phyloP scores from a whole-genome alignment of 2,329 filamentous ascomycete genomes.

The Hymenoscyphus salicellus region DNA sequence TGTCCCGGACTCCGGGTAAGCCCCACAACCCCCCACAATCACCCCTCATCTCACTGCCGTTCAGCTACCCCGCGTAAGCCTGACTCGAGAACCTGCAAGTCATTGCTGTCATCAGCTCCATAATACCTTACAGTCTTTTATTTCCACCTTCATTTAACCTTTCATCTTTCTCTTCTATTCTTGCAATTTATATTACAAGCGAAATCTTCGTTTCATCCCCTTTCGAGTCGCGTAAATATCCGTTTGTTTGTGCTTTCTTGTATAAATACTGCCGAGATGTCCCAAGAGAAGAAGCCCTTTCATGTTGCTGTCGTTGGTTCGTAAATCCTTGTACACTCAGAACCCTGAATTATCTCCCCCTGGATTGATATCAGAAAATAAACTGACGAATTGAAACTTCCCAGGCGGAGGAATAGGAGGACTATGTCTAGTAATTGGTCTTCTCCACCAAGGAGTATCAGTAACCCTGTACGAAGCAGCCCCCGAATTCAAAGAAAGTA shows the following conservation, averaged over 20 bases:
- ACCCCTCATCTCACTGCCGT: no score
- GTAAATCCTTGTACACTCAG: background rate
- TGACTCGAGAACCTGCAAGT: no score
- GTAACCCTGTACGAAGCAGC: slow-evolving; percentile 34
- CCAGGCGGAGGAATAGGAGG: slow-evolving; percentile 35
- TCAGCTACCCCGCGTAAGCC: no score
- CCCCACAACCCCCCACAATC: no score
- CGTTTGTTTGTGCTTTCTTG: background rate
- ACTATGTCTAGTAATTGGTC: slow-evolving; percentile 32
- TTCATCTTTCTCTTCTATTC: no score
- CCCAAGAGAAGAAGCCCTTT: slow-evolving; percentile 24
- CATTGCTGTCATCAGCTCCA: no score
- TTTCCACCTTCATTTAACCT: no score
- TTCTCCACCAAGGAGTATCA: slow-evolving; percentile 32
- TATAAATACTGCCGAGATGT: background rate
- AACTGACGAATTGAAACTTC: background rate
- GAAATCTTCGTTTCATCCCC: background rate
- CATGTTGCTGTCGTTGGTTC: slow-evolving; percentile 34
- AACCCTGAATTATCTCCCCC: background rate
- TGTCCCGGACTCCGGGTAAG: no score
- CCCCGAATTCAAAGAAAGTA: slow-evolving; percentile 31
- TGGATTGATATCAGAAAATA: background rate
- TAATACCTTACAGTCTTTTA: no score
- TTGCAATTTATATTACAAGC: no score
- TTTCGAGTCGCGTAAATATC: background rate